A percentile compares a stretch with the other conserved stretches of the same genome.
These are phyloP conservation scores for Suhomyces anneliseae DNA, from an alignment of 1,139 yeast species.

Conservation along the genomic window DNA sequence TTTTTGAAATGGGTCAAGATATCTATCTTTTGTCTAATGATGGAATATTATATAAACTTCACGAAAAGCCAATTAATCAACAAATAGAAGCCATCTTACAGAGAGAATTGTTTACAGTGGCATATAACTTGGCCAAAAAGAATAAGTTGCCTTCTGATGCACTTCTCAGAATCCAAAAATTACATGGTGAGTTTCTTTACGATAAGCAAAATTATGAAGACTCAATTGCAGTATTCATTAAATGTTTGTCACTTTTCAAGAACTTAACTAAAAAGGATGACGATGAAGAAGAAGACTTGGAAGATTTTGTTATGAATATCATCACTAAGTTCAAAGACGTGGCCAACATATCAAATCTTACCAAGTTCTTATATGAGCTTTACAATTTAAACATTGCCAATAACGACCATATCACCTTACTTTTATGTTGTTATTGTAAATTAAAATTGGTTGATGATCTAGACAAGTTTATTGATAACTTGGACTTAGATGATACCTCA, in stretches of 20 bases:
- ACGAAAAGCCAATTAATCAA: slow-evolving; percentile 63
- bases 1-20: slow-evolving; percentile 56
- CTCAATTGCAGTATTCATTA: slow-evolving; percentile 68
- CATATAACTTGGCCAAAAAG: slow-evolving; percentile 66
- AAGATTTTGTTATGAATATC: slow-evolving; percentile 69
- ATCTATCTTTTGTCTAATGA: slow-evolving; percentile 67
- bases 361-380: slow-evolving; percentile 62
- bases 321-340: slow-evolving; percentile 83
- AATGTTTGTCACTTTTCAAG: slow-evolving; percentile 30
- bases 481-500: slow-evolving; percentile 26
- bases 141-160: slow-evolving; percentile 36
- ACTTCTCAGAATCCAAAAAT: slow-evolving; percentile 55
- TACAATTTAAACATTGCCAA: slow-evolving; percentile 55
- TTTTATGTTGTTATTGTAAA: slow-evolving; percentile 83
- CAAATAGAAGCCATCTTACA: slow-evolving; percentile 72
- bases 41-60: slow-evolving; percentile 69
- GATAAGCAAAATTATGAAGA: slow-evolving; percentile 63
- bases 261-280: not conserved
- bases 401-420: slow-evolving; percentile 77
- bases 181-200: slow-evolving; percentile 73
- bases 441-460: slow-evolving; percentile 62
- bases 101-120: slow-evolving; percentile 70
- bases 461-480: slow-evolving; percentile 53
- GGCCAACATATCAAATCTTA: slow-evolving; percentile 67
- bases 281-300: slow-evolving; percentile 24